Percentiles rank a stretch among this genome's conserved stretches.
Evolutionary conservation across 495 filamentous ascomycete genomes (phyloP).

Genomic region (Penicillium lividum): DNA sequence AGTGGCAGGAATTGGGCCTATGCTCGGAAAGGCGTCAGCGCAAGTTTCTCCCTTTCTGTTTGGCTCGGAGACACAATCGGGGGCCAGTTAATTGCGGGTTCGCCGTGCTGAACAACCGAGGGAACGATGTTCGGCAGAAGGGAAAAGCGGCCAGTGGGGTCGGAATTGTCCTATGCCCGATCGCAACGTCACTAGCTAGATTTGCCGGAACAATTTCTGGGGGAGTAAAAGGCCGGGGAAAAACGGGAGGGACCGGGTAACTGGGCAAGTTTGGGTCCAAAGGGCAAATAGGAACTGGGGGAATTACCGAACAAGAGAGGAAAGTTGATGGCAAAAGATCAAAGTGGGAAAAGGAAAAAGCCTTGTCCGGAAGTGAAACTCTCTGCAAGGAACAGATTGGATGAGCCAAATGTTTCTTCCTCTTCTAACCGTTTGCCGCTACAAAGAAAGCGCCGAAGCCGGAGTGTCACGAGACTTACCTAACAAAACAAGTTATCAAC

Average conservation of each 20-base stretch:
- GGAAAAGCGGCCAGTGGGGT: constrained; percentile 26
- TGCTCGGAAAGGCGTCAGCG: constrained; percentile 23
- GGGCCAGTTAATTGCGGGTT: constrained; percentile 1
- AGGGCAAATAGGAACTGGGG: constrained; percentile 18
- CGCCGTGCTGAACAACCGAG: constrained; percentile 29
- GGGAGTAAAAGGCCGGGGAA: constrained; percentile 26
- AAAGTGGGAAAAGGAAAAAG: constrained; percentile 31
- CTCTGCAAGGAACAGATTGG: constrained; percentile 11
- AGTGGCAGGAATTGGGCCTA: constrained; percentile 12
- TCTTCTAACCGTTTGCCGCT: constrained; percentile 27
- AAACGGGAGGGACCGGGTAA: constrained; percentile 27
- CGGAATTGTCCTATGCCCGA: constrained; percentile 8
- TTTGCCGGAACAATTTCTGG: constrained; percentile 11
- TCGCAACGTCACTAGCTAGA: constrained; percentile 12
- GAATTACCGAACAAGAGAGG: constrained; percentile 21
- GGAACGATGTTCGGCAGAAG: constrained; percentile 36
- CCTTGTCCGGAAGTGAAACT: constrained; percentile 29
- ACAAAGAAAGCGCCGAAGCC: constrained; percentile 39
- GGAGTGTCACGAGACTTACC: constrained; percentile 33
- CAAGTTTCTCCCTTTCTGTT: constrained; percentile 22
- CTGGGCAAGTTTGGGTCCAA: constrained; percentile 2
- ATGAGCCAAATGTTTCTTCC: background rate
- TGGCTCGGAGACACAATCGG: constrained; percentile 15
- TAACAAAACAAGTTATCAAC: background rate
- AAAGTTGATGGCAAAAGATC: constrained; percentile 4